phyloP scores from a whole-genome alignment of 2,329 filamentous ascomycete genomes.

The Penicillium sp. region DNA sequence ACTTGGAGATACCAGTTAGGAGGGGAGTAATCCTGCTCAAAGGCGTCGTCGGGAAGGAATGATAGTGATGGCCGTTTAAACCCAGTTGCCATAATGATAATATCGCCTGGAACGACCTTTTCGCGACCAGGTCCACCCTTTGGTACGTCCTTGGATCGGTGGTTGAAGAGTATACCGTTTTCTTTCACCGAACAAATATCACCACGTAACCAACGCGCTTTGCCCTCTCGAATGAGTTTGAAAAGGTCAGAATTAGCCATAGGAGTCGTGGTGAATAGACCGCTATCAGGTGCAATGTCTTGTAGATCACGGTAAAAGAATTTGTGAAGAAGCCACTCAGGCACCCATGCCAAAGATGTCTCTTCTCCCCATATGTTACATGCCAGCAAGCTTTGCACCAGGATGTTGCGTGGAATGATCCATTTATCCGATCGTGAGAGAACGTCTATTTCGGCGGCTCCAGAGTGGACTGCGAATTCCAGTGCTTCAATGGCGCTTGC shows the following conservation, averaged over 20 bases:
- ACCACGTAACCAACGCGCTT: constrained; percentile 76
- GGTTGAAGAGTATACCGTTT: constrained; percentile 68
- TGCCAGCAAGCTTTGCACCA: not conserved
- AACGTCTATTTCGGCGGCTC: not conserved
- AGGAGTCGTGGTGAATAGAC: not conserved
- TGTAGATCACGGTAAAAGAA: not conserved
- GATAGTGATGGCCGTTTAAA: constrained; percentile 70
- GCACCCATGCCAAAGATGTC: not conserved
- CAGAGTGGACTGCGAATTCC: not conserved
- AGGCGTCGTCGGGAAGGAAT: constrained; percentile 58
- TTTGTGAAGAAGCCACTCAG: not conserved
- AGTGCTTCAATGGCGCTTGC: not conserved
- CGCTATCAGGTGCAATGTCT: not conserved
- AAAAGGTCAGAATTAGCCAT: constrained; percentile 66
- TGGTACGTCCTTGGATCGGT: constrained; percentile 69
- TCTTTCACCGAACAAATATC: constrained; percentile 69
- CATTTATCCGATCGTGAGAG: not conserved
- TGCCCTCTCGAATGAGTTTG: constrained; percentile 68
- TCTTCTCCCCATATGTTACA: not conserved
- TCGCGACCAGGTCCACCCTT: constrained; percentile 71
- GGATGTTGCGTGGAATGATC: not conserved
- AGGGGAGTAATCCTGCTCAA: constrained; percentile 65
- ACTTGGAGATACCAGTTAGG: constrained; percentile 89
- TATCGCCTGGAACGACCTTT: constrained; percentile 67
- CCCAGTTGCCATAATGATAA: constrained; percentile 81